Evolutionary conservation across 495 filamentous ascomycete species (phyloP).

Genomic region (Penicillium taxi): DNA sequence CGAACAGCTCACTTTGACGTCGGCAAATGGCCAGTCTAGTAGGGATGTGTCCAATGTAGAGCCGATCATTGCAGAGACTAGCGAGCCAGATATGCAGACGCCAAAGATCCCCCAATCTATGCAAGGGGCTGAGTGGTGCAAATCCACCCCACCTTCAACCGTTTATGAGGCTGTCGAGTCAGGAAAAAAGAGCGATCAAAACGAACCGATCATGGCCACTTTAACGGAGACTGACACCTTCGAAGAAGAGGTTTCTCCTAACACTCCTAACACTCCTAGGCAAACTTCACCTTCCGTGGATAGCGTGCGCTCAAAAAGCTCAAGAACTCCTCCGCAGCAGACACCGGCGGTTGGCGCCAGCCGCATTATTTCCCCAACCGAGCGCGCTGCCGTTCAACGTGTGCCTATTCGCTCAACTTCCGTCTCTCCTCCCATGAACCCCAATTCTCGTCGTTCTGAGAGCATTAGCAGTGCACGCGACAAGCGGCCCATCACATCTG

Average conservation of each 20-base stretch:
- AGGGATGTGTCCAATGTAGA: constrained; percentile 22
- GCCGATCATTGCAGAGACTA: constrained; percentile 22
- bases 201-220: constrained; percentile 14
- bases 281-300: constrained; percentile 29
- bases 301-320: constrained; percentile 28
- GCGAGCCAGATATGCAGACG: constrained; percentile 14
- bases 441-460: constrained; percentile 28
- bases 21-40: constrained; percentile 24
- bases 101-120: constrained; percentile 16
- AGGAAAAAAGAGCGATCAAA: constrained; percentile 15
- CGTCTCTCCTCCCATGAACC: constrained; percentile 20
- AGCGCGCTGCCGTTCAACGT: constrained; percentile 47
- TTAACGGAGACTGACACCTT: constrained; percentile 2
- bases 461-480: constrained; percentile 43
- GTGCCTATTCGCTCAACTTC: constrained; percentile 32
- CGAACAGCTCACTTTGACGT: constrained; percentile 26
- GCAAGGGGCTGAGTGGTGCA: constrained; percentile 31
- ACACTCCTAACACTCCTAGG: constrained; percentile 10
- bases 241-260: constrained; percentile 10
- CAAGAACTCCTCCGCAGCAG: constrained; percentile 21
- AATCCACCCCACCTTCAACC: constrained; percentile 19
- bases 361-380: constrained; percentile 15
- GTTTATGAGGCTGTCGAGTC: constrained; percentile 20
- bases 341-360: constrained; percentile 22
- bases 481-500: constrained; percentile 47